phyloP scores from a whole-genome alignment of 2,329 filamentous ascomycete genomes.

The Arthrobotrys megalospora region DNA sequence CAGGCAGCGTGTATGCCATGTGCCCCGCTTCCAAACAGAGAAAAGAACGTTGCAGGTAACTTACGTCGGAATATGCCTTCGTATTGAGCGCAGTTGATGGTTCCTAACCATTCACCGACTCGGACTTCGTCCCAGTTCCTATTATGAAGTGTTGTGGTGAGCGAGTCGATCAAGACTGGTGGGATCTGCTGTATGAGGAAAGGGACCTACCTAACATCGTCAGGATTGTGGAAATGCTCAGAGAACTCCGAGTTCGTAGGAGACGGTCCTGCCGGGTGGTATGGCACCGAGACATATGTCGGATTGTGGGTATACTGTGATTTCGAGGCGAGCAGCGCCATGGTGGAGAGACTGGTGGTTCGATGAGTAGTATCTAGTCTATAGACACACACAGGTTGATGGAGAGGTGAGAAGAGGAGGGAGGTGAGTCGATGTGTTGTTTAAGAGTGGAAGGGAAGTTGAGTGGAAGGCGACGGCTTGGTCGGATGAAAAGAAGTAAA shows the following conservation, averaged over 20 bases:
- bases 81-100: conserved; percentile 94
- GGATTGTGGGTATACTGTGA: conserved; percentile 64
- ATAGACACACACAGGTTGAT: conserved; percentile 14
- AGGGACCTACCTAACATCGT: conserved; percentile 64
- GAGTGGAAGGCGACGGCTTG: neutral
- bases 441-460: neutral
- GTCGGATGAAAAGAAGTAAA: too few species aligned
- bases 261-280: conserved; percentile 63
- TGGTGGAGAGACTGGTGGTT: conserved; percentile 28
- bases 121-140: conserved; percentile 85
- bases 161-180: conserved; percentile 1
- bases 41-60: conserved; percentile 34
- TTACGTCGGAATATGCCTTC: conserved; percentile 72
- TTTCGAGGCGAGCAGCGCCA: conserved; percentile 64
- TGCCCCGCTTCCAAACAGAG: conserved; percentile 26
- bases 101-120: conserved; percentile 90
- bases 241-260: conserved; percentile 65
- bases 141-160: conserved; percentile 67
- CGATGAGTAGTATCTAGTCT: neutral
- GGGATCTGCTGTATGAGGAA: neutral
- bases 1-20: neutral
- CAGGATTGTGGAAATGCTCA: conserved; percentile 62
- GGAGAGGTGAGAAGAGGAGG: conserved; percentile 2
- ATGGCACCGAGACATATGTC: conserved; percentile 62
- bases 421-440: neutral